Base-by-base conservation (phyloP, 1,284 basidiomycete species). In the Ustilago tritici region DNA sequence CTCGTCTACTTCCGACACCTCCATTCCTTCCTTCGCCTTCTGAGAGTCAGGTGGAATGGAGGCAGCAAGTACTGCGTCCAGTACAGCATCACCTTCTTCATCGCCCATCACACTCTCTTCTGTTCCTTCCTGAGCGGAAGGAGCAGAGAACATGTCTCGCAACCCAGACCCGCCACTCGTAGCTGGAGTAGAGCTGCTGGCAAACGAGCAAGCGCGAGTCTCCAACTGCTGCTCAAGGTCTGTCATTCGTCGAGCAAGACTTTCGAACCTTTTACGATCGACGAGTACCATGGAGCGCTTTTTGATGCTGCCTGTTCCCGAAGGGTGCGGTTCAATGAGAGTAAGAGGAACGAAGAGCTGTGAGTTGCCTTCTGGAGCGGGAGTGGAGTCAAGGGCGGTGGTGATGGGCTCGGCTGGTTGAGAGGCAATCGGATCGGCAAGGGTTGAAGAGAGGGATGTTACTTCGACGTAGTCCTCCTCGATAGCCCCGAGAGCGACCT, bases 201-300 rank as follows among this genome's bases (percentile, higher is more conserved):
- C 9, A 17, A 56, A 8, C 4, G 43, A 19, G 17, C 10, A 15
- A 43, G 63, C 68, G 49, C 68, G 23, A 38, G 47, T 12, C 2
- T 67, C 61, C 14, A 73, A 46, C 57, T 81, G 72, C 5, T 60
- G 36, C 34, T 82, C 81, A 6, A 82, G 58, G 43, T 70, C 58
- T 15, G 68, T 70, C 81, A 82, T 82, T 2, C 79, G 47, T 12
- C 74, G 55, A n/a, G 82, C 82, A 7, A 83, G 70, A 19, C 65
- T 68, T 57, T 82, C 82, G 56, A 83, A 82, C 2, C 74, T 61
- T n/a, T 65, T 65, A 2, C 82, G 76, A 49, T 83, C 82, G 31
- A 83, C 82, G 1, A 83, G 55, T 8, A 83, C 80, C 80, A 83
- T 81, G 31, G 75, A 78, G 3, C 78, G 70, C 50, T 81, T 81